A percentile compares a stretch with the other conserved stretches of the same genome.
Conservation (phyloP, 106 monocot genomes). For the Acanthochlamys bracteata region DNA sequence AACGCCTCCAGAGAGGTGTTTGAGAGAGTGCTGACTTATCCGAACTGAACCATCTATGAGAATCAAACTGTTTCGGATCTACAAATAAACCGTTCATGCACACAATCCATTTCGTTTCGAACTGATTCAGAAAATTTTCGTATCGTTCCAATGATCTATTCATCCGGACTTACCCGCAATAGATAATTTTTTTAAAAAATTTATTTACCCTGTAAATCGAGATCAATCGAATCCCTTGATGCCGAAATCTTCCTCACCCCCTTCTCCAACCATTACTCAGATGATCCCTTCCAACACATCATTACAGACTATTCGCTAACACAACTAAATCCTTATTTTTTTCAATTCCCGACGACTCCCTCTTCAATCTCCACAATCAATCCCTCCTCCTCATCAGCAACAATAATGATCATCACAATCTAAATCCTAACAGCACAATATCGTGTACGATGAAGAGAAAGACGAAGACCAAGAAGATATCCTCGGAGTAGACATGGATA, state of each 20-base stretch:
- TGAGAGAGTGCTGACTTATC: too few species aligned
- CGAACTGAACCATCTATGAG: too few species aligned
- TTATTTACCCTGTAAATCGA: not conserved
- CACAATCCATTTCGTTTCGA: too few species aligned
- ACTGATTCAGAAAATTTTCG: too few species aligned
- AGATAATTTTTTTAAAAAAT: too few species aligned
- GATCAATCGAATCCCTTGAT: slow-evolving; percentile 8
- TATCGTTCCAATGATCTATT: too few species aligned
- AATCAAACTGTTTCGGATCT: too few species aligned
- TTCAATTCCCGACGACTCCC: slow-evolving; percentile 17
- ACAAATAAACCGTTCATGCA: too few species aligned
- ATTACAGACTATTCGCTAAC: not conserved
- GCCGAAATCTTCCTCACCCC: slow-evolving; percentile 59
- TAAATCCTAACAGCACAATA: slow-evolving; percentile 15
- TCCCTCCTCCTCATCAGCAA: slow-evolving; percentile 36
- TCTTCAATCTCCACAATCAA: slow-evolving; percentile 25
- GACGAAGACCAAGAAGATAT: slow-evolving; percentile 18
- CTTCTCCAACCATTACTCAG: slow-evolving; percentile 41
- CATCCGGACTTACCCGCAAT: too few species aligned
- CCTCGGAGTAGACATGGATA: slow-evolving; percentile 2
- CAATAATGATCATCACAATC: not conserved
- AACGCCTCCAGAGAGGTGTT: too few species aligned
- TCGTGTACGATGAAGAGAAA: slow-evolving; percentile 25
- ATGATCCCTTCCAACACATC: slow-evolving; percentile 26
- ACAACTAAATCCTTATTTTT: slow-evolving; percentile 17